Evolutionary conservation across 2,329 filamentous ascomycete species (phyloP), one percentile per base, ranked within the genome.

Genomic region (Sarocladiaceae sp.): DNA sequence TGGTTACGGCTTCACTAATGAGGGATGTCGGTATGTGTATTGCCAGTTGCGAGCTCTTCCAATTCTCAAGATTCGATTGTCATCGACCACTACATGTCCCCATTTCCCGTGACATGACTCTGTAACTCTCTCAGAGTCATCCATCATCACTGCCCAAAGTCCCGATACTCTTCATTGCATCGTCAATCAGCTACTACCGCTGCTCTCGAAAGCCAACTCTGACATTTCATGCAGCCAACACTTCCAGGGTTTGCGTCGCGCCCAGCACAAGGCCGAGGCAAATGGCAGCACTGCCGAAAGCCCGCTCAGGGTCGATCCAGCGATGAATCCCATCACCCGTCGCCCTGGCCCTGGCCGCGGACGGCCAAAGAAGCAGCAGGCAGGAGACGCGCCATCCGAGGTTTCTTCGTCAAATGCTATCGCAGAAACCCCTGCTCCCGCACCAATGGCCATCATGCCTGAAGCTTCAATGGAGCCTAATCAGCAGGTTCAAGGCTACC

Each of bases 1-100:
- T 46, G 76, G 77, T 45, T 80, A 81, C 53, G 74, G 75, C 60
- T 80, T 81, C 58, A 80, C 77, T 15, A 80, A 81, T 65, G 76
- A 81, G 57, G 77, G 77, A 53, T 80, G 77, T 52, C 74, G 77
- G 76, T 80, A 64, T 65, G 76, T 73, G 40, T 42, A 29, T 46
- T 19, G 33, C 9, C 16, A 9, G 19, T 35, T 20, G 21, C 18
- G 5, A 35, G 16, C 7, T 35, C 33, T 35, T 29, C 13, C 9
- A 29, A 29, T 7, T 29, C n/a, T n/a, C n/a, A n/a, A n/a, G n/a
- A n/a, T n/a, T n/a, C n/a, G n/a, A n/a, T n/a, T n/a, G n/a, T n/a
- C n/a, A n/a, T n/a, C n/a, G n/a, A n/a, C n/a, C n/a, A n/a, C n/a
- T n/a, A n/a, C n/a, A n/a, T n/a, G n/a, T n/a, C n/a, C n/a, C n/a